Evolutionary conservation across 2,329 filamentous ascomycete genomes (phyloP).

Genomic region (Cladosporium cucumerinum): DNA sequence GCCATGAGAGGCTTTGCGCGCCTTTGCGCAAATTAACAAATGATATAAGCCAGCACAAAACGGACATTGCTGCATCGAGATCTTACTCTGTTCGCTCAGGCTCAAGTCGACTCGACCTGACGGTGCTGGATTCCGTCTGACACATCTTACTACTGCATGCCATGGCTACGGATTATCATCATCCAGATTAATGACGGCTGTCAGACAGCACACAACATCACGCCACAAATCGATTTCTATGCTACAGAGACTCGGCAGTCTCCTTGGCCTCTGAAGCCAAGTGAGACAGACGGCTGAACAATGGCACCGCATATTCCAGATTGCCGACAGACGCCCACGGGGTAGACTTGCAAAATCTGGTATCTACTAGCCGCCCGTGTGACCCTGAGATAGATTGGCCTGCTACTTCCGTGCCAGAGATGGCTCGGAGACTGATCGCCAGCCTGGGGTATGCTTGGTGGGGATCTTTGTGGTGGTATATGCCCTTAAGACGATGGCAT

Average conservation of each 20-base stretch:
- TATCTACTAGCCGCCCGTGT: conserved; percentile 2
- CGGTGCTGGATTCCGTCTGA: background rate
- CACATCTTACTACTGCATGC: background rate
- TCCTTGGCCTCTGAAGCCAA: conserved; percentile 3
- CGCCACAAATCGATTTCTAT: background rate
- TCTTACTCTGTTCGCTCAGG: background rate
- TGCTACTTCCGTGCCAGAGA: conserved; percentile 13
- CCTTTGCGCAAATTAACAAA: conserved; percentile 9
- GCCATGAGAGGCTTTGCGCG: conserved; percentile 12
- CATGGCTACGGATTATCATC: background rate
- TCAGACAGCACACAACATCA: background rate
- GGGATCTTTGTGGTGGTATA: background rate
- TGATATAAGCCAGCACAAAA: background rate
- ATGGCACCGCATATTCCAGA: background rate
- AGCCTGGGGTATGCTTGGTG: conserved; percentile 15
- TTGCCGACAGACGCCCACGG: conserved; percentile 2
- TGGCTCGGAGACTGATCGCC: conserved; percentile 3
- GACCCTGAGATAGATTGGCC: conserved; percentile 16
- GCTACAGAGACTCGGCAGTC: background rate
- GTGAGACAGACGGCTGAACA: conserved; percentile 6
- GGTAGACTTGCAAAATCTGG: conserved; percentile 1
- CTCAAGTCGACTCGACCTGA: background rate
- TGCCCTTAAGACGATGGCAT: background rate
- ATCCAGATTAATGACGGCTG: background rate
- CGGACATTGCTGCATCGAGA: background rate